These are phyloP conservation scores for Pseudozyma tsukubaensis DNA, from an alignment of 1,284 basidiomycete species.

Conservation along the genomic window DNA sequence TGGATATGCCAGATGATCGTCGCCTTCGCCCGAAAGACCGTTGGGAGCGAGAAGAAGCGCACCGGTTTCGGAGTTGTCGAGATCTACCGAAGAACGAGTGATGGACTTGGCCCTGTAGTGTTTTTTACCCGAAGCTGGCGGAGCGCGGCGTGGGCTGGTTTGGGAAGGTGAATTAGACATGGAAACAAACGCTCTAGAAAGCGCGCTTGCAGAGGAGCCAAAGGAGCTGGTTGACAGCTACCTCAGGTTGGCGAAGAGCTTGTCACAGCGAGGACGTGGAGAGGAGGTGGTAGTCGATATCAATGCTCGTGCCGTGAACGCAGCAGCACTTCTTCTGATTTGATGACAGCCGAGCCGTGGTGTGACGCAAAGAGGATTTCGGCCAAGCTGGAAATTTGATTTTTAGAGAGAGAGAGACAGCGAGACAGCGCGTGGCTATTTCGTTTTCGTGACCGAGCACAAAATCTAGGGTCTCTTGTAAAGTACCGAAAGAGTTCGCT, in stretches of 20 bases:
- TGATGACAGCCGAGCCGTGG: not conserved
- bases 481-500: too few relatives aligned
- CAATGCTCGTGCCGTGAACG: not conserved
- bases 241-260: conserved; percentile 6
- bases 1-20: conserved; percentile 20
- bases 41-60: conserved; percentile 31
- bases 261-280: not conserved
- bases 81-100: conserved; percentile 40
- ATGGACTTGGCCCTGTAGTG: conserved; percentile 45
- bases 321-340: conserved; percentile 12
- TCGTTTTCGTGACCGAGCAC: too few relatives aligned
- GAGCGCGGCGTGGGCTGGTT: conserved; percentile 20
- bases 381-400: too few relatives aligned
- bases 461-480: too few relatives aligned
- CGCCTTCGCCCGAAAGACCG: conserved; percentile 33
- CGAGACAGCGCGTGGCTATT: too few relatives aligned
- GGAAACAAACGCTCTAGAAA: conserved; percentile 10
- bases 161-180: conserved; percentile 32
- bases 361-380: too few relatives aligned
- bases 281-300: conserved; percentile 4
- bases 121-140: conserved; percentile 30
- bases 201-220: conserved; percentile 7
- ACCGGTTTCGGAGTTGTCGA: conserved; percentile 46
- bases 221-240: conserved; percentile 12
- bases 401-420: too few relatives aligned